A percentile compares a stretch with the other conserved stretches of the same genome.
Evolutionary conservation across 192 early-diverging fungal genomes (phyloP).

Genomic region (Thamnidium elegans): DNA sequence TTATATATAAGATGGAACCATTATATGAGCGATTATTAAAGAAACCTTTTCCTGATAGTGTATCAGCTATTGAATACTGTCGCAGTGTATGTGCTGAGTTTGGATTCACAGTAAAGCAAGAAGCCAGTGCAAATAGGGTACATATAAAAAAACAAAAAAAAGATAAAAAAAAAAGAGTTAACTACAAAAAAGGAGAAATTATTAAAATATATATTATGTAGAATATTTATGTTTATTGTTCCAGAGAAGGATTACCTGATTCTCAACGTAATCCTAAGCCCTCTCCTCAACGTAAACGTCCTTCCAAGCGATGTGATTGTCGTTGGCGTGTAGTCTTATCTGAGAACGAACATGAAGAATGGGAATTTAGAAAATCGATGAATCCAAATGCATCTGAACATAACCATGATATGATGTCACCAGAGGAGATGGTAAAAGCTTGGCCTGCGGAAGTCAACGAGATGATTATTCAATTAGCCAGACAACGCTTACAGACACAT

Average conservation of each 20-base stretch:
- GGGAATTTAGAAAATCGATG: constrained; percentile 57
- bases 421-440: constrained; percentile 51
- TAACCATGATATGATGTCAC: constrained; percentile 54
- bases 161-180: constrained; percentile 20
- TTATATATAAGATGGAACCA: constrained; percentile 46
- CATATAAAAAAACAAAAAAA: too few relatives aligned
- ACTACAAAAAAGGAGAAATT: neutral
- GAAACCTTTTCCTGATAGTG: constrained; percentile 47
- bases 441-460: constrained; percentile 54
- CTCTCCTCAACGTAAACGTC: constrained; percentile 51
- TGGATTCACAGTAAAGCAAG: constrained; percentile 61
- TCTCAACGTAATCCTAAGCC: constrained; percentile 52
- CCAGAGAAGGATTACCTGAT: constrained; percentile 57
- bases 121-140: constrained; percentile 59
- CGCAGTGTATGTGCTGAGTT: constrained; percentile 48
- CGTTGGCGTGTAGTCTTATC: constrained; percentile 58
- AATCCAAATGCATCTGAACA: constrained; percentile 52
- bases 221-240: constrained; percentile 64
- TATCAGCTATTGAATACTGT: constrained; percentile 47
- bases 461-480: constrained; percentile 49
- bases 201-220: constrained; percentile 16
- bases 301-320: constrained; percentile 56
- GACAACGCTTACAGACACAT: constrained; percentile 45
- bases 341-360: constrained; percentile 47
- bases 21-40: constrained; percentile 48